Evolutionary conservation across 345 rosid genomes (phyloP), one percentile per base, ranked within the genome.

Genomic region (Kandelia obovata): DNA sequence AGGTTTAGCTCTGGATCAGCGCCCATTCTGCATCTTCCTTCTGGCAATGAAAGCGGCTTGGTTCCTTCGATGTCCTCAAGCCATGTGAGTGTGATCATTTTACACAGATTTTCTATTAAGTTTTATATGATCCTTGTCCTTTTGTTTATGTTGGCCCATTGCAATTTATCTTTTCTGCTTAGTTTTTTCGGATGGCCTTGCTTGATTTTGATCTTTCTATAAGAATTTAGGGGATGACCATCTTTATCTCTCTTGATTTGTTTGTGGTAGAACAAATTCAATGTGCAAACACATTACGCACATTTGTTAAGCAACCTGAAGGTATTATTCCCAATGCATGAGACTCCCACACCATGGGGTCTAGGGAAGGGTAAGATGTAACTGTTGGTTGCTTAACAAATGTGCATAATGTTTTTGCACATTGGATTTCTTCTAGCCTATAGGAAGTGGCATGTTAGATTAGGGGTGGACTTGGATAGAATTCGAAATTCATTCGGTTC

Each of bases 1-100:
- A 78, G 84, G 75, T 71, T 70, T 23, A 60, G 68, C 65, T 57
- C 80, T 27, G 82, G 73, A 69, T 71, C 84, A 61, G 55, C 74
- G 15, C 67, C 85, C 17, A 46, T 62, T 35, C 53, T 78, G 74
- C 86, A 89, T 65, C 65, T 69, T 73, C 83, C 70, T n/a, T 75
- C 75, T 16, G 65, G 61, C 60, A 64, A 68, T 30, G 70, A 61
- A 27, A 47, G 55, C 66, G 70, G 52, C 67, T 73, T 77, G 75
- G 81, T 58, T 79, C 73, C 87, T 73, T 77, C 83, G 35, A 58
- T 78, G 67, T 64, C 75, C 49, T 73, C 81, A 20, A 78, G 58
- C 71, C 78, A 70, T 74, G 85, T 83, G 71, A 76, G 89, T 83
- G 75, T 49, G 23, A 58, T 61, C 15, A 43, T 70, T 64, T 27